Conservation (phyloP, 495 filamentous ascomycete species). For the Xylaria longipes region DNA sequence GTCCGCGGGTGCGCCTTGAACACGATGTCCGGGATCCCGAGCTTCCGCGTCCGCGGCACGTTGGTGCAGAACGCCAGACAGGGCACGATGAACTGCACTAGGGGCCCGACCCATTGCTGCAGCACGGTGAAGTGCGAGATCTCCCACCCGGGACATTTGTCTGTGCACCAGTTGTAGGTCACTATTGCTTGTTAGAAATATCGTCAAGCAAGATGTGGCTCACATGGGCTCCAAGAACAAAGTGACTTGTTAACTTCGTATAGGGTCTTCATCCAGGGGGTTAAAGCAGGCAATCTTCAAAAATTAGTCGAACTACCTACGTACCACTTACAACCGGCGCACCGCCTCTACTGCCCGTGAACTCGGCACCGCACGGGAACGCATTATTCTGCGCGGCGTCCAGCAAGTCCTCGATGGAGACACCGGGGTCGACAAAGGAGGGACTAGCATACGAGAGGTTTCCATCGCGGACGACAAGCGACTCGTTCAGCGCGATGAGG, state of each 20-base stretch:
- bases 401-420: slow-evolving; percentile 27
- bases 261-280: neutral
- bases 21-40: slow-evolving; percentile 38
- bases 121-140: slow-evolving; percentile 29
- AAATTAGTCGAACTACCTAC: neutral
- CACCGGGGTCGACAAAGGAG: slow-evolving; percentile 32
- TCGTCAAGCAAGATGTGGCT: neutral
- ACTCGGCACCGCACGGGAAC: slow-evolving; percentile 48
- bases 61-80: slow-evolving; percentile 44
- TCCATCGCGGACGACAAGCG: slow-evolving; percentile 27
- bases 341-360: slow-evolving; percentile 38
- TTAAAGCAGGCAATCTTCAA: neutral
- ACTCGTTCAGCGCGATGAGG: slow-evolving; percentile 35
- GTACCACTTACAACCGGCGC: slow-evolving; percentile 32
- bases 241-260: neutral
- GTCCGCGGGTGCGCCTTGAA: slow-evolving; percentile 33
- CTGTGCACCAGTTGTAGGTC: slow-evolving; percentile 36
- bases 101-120: slow-evolving; percentile 39
- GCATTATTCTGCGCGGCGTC: slow-evolving; percentile 27
- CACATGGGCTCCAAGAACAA: neutral
- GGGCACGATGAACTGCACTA: slow-evolving; percentile 42
- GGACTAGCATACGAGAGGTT: slow-evolving; percentile 33
- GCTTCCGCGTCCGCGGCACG: slow-evolving; percentile 40
- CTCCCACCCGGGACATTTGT: slow-evolving; percentile 36
- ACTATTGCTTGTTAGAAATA: neutral